Conservation (phyloP, 2,329 filamentous ascomycete genomes). For the Geosmithia morbida region DNA sequence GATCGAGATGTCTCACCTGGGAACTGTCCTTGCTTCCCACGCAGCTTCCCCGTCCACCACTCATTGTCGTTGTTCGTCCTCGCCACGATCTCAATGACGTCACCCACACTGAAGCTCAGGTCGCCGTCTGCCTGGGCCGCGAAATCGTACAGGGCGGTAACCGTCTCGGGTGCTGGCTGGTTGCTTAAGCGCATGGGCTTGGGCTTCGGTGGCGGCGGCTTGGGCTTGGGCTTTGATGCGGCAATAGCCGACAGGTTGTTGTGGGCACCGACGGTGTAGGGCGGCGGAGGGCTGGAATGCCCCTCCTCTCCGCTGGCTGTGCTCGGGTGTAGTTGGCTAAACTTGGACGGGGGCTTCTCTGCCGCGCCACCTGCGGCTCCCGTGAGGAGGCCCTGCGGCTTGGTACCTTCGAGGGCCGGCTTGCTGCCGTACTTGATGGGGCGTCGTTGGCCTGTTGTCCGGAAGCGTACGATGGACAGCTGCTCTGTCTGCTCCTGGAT, state of each 20-base stretch:
- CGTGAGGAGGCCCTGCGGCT: slow-evolving; percentile 35
- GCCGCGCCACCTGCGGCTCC: slow-evolving; percentile 21
- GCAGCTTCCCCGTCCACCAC: slow-evolving; percentile 83
- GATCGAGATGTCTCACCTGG: slow-evolving; percentile 50
- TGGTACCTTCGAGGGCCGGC: slow-evolving; percentile 31
- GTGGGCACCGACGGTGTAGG: slow-evolving; percentile 43
- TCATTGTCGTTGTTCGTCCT: slow-evolving; percentile 87
- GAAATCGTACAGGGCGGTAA: slow-evolving; percentile 89
- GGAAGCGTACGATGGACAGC: slow-evolving; percentile 79
- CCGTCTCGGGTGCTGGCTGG: slow-evolving; percentile 55
- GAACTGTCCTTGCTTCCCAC: slow-evolving; percentile 79
- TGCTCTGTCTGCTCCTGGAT: slow-evolving; percentile 75
- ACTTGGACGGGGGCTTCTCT: slow-evolving; percentile 9
- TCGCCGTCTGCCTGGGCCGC: slow-evolving; percentile 92
- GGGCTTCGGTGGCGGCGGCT: slow-evolving; percentile 59
- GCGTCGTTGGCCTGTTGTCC: slow-evolving; percentile 61
- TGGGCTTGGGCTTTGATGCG: slow-evolving; percentile 41
- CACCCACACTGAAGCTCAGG: slow-evolving; percentile 76
- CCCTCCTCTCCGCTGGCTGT: slow-evolving; percentile 14
- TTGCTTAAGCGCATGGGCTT: slow-evolving; percentile 64
- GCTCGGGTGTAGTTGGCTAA: slow-evolving; percentile 16
- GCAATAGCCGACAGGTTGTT: slow-evolving; percentile 29
- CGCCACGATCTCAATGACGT: slow-evolving; percentile 75
- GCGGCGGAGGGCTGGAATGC: slow-evolving; percentile 49
- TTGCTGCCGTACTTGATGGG: slow-evolving; percentile 45